phyloP scores from a whole-genome alignment of 305 asterid species.

The Rubia tinctorum region DNA sequence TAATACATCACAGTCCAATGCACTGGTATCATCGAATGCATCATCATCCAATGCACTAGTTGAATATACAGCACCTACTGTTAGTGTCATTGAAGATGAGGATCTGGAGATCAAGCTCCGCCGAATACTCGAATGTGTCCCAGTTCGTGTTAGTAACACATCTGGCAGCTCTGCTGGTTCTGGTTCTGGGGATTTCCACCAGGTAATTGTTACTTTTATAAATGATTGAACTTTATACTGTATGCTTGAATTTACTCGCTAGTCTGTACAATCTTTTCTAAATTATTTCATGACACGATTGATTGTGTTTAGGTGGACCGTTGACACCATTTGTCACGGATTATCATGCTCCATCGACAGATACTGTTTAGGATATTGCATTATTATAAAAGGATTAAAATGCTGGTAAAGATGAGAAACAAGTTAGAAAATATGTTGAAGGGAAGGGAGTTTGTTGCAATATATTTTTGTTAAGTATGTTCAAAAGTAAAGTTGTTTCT shows the following conservation, averaged over 20 bases:
- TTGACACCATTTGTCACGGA: too few relatives aligned
- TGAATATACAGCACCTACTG: slow-evolving; percentile 61
- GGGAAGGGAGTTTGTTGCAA: neutral
- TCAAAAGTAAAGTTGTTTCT: neutral
- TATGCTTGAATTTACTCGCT: neutral
- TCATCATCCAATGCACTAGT: slow-evolving; percentile 66
- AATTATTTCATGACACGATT: neutral
- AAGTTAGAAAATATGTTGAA: neutral
- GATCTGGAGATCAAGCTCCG: slow-evolving; percentile 95
- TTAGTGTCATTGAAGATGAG: slow-evolving; percentile 72
- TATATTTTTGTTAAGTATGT: neutral
- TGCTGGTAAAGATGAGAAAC: neutral
- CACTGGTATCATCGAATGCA: slow-evolving; percentile 48
- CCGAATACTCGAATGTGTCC: slow-evolving; percentile 83
- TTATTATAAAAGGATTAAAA: neutral
- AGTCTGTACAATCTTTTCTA: neutral
- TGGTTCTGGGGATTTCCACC: slow-evolving; percentile 98
- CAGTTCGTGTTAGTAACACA: slow-evolving; percentile 90
- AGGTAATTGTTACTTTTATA: slow-evolving; percentile 39
- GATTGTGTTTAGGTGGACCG: neutral
- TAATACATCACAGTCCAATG: slow-evolving; percentile 39
- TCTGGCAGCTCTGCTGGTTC: slow-evolving; percentile 99
- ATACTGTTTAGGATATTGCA: neutral
- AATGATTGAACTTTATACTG: neutral
- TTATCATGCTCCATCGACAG: neutral